phyloP scores from a whole-genome alignment of 352 stramenopile genomes.

The Phytophthora pseudosyringae region DNA sequence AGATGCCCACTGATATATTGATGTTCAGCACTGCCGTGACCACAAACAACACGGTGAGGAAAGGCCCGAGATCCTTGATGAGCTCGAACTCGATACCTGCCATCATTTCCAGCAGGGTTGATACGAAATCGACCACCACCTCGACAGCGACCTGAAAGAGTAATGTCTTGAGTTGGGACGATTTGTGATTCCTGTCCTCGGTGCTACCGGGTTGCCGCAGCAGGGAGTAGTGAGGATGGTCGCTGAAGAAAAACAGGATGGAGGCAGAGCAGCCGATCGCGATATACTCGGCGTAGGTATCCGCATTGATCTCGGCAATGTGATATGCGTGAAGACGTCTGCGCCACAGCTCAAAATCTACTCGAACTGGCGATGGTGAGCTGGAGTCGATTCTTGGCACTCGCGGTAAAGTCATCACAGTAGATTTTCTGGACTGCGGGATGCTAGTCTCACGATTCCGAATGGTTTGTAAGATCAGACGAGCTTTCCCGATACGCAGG shows the following conservation, averaged over 20 bases:
- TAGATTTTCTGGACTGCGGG: not conserved
- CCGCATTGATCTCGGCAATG: conserved; percentile 26
- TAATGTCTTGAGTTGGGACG: conserved; percentile 12
- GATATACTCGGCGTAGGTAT: conserved; percentile 53
- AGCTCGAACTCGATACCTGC: conserved; percentile 25
- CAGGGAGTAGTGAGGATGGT: conserved; percentile 38
- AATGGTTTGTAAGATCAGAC: conserved; percentile 24
- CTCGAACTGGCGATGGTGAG: not conserved
- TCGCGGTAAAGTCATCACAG: not conserved
- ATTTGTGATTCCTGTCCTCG: not conserved
- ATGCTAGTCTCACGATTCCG: conserved; percentile 10
- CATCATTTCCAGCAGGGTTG: conserved; percentile 31
- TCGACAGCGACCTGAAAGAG: conserved; percentile 21
- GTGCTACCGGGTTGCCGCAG: conserved; percentile 7
- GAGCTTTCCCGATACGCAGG: conserved; percentile 29
- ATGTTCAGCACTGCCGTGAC: conserved; percentile 43
- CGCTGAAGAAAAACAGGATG: conserved; percentile 37
- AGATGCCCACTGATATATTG: conserved; percentile 36
- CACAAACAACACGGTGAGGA: conserved; percentile 33
- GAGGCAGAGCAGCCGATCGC: conserved; percentile 39
- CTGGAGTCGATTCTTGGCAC: not conserved
- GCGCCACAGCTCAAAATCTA: conserved; percentile 25
- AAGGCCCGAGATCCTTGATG: conserved; percentile 18
- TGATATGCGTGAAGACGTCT: conserved; percentile 22
- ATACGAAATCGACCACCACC: conserved; percentile 31